These are phyloP conservation scores for Aureoboletus auriporus DNA, from an alignment of 768 basidiomycete species.

Conservation along the genomic window DNA sequence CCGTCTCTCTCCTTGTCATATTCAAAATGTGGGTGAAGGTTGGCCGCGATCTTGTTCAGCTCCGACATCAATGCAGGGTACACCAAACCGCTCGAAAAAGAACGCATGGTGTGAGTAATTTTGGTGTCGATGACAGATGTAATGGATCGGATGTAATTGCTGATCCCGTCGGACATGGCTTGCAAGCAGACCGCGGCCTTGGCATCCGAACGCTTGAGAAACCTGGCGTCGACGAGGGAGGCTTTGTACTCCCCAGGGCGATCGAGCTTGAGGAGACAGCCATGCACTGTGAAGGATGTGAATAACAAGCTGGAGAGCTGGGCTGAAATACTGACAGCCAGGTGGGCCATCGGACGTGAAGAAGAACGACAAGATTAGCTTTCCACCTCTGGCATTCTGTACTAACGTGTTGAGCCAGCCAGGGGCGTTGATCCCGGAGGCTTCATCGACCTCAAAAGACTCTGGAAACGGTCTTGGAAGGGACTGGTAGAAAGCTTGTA, in stretches of 20 bases:
- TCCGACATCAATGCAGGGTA: slow-evolving; percentile 44
- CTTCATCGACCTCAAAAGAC: slow-evolving; percentile 41
- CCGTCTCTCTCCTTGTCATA: slow-evolving; percentile 49
- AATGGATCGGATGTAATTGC: slow-evolving; percentile 49
- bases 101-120: slow-evolving; percentile 42
- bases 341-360: slow-evolving; percentile 40
- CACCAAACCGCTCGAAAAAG: slow-evolving; percentile 42
- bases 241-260: slow-evolving; percentile 49
- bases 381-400: slow-evolving; percentile 50
- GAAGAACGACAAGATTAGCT: slow-evolving; percentile 39
- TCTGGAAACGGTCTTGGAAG: slow-evolving; percentile 65
- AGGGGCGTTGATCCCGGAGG: slow-evolving; percentile 50
- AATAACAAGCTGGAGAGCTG: slow-evolving; percentile 1
- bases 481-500: slow-evolving; percentile 60
- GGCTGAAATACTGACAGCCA: slow-evolving; percentile 39
- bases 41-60: slow-evolving; percentile 38
- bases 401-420: slow-evolving; percentile 49
- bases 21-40: slow-evolving; percentile 37
- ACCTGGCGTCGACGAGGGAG: slow-evolving; percentile 61
- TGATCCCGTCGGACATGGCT: slow-evolving; percentile 61
- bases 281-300: slow-evolving; percentile 42
- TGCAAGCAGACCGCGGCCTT: slow-evolving; percentile 63
- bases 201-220: slow-evolving; percentile 60
- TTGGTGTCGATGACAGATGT: slow-evolving; percentile 40
- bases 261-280: slow-evolving; percentile 58